phyloP scores from a whole-genome alignment of 768 basidiomycete species.

The Mycena floridula region DNA sequence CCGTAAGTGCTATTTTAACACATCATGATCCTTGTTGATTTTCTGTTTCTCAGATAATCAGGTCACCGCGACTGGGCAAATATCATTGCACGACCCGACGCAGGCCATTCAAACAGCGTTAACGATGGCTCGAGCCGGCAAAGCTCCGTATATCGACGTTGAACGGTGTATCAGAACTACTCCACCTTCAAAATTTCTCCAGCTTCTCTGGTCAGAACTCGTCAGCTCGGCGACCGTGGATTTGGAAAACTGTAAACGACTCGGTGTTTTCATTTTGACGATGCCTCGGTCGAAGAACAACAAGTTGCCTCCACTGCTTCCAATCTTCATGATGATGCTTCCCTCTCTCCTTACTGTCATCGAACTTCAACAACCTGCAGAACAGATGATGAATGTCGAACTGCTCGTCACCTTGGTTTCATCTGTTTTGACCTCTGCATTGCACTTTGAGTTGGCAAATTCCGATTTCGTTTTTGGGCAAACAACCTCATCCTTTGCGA shows the following conservation, averaged over 20 bases:
- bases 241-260: conserved; percentile 54
- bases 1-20: too few species aligned
- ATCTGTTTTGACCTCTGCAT: conserved; percentile 57
- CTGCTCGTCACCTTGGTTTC: conserved; percentile 60
- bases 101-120: conserved; percentile 55
- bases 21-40: too few species aligned
- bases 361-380: conserved; percentile 45
- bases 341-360: conserved; percentile 53
- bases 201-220: conserved; percentile 65
- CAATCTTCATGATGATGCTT: conserved; percentile 67
- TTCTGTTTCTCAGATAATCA: too few species aligned
- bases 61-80: too few species aligned
- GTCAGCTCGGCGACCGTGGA: conserved; percentile 45
- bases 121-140: conserved; percentile 50
- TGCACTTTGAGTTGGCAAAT: conserved; percentile 66
- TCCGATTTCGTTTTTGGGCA: conserved; percentile 45
- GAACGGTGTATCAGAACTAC: conserved; percentile 55
- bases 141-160: conserved; percentile 60
- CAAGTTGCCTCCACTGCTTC: conserved; percentile 55
- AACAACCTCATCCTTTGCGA: conserved; percentile 56
- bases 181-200: conserved; percentile 56
- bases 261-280: conserved; percentile 64
- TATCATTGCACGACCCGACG: conserved; percentile 44
- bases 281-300: conserved; percentile 46
- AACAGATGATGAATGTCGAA: conserved; percentile 54